Evolutionary conservation across 129 eudicot species (phyloP), one percentile per base, ranked within the genome.

Genomic region (Solidago caesia): DNA sequence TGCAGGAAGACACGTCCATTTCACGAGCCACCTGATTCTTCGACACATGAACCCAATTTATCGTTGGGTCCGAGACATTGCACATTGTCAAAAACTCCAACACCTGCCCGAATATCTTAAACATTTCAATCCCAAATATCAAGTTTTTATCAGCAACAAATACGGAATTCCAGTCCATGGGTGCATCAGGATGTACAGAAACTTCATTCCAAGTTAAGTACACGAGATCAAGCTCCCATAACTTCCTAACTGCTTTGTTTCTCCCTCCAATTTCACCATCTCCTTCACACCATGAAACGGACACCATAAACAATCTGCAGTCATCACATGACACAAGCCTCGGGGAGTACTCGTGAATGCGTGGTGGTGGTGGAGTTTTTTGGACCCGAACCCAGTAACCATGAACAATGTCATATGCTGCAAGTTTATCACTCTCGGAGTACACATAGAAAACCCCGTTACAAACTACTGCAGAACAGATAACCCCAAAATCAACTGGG

Each of bases 281-380:
- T 11, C 98, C 98, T 70, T 92, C 98, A 61, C 98, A 92, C 98
- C 98, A 92, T 1, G 95, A 87, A 26, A 92, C 98, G 15, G 92
- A 87, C 33, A 89, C 85, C 96, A 89, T 85, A 76, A 85, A 87
- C n/a, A 92, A 60, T 49, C 86, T 88, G 5, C 75, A 68, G 16
- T n/a, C 78, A 3, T 81, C 81, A 53, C 88, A 87, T 0, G 88
- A 85, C 12, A 92, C 80, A 11, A 92, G 84, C 61, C 81, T 84
- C 12, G 98, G 98, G 75, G 87, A 69, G 80, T 92, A 92, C 64
- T 87, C 96, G 26, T 84, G 91, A 49, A 92, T 89, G 25, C 96
- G 88, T 15, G 95, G 86, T 33, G 92, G 86, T 6, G 75, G 76
- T 0, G 84, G 88, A 44, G 81, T 70, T 44, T 80, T 87, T 59